Percentiles rank a stretch among this genome's conserved stretches.
Evolutionary conservation across 2,329 filamentous ascomycete genomes (phyloP).

Genomic region (Pochonia chlamydosporia): DNA sequence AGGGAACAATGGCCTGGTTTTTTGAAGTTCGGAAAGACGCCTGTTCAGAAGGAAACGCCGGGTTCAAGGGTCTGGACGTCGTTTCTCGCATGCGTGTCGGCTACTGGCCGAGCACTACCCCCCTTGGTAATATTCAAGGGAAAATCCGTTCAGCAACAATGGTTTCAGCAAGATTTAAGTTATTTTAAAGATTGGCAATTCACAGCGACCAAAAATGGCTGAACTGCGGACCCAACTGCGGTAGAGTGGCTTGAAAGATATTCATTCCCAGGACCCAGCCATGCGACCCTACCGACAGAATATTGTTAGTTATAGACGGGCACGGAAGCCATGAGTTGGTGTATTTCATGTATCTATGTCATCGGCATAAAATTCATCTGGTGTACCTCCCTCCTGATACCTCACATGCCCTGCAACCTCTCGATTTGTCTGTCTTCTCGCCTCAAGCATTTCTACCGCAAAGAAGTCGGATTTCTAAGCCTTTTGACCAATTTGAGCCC

Average conservation of each 20-base stretch:
- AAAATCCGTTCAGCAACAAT: too few relatives aligned
- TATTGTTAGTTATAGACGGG: not conserved
- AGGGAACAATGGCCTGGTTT: too few relatives aligned
- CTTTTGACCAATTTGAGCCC: not conserved
- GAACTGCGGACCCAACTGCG: not conserved
- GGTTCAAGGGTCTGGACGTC: too few relatives aligned
- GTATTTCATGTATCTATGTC: not conserved
- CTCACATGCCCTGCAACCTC: not conserved
- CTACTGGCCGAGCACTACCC: too few relatives aligned
- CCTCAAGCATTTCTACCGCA: not conserved
- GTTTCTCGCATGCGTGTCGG: too few relatives aligned
- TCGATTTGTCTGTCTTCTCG: not conserved
- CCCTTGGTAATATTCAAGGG: too few relatives aligned
- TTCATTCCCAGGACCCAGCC: not conserved
- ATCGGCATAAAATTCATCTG: not conserved
- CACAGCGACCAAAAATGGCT: not conserved
- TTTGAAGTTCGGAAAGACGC: too few relatives aligned
- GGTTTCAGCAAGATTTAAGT: too few relatives aligned
- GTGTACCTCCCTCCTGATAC: not conserved
- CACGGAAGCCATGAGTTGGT: not conserved
- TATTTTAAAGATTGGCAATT: too few relatives aligned
- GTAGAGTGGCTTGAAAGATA: not conserved
- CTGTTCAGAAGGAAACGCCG: too few relatives aligned
- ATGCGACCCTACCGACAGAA: not conserved
- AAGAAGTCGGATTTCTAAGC: too few relatives aligned